Base-by-base conservation (phyloP, 164 flowering plant species). In the Piper longum region DNA sequence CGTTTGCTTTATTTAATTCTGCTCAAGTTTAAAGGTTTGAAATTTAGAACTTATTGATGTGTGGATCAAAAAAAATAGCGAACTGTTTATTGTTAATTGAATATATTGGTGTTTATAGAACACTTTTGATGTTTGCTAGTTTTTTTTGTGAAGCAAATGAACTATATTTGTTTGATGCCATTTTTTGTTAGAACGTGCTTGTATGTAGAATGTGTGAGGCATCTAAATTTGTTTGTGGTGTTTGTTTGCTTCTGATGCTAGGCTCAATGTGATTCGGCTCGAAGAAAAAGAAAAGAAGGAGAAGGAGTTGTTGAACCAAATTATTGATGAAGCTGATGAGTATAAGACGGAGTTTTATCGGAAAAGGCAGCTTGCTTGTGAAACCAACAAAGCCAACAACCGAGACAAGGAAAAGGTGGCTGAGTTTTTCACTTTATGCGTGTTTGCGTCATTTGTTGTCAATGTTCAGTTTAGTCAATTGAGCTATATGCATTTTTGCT, bases 251-350 rank as follows among this genome's bases (percentile, higher is more conserved):
- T 48, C 52, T 41, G 9, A 36, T 26, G 45, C 36, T 73, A 82
- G 88, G 65, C 73, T 62, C 63, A 83, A 82, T 64, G 83, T 83
- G 7, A 75, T 80, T 41, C 73, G 66, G 2, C 64, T 79, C 61
- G 83, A 73, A 57, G 83, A 85, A 81, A 80, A 85, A 76, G 87
- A 83, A 76, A 81, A 71, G 76, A 72, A 44, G 71, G 87, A 85
- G 83, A 85, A 80, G 62, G 83, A 85, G 66, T 58, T 82, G 71
- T 41, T 76, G 69, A 66, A 57, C 39, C 71, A 77, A 61, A 85
- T 83, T 62, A 77, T 81, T 13, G 77, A 78, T 66, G 86, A 83
- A 73, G 90, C 87, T 2, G 82, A 80, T 64, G 80, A 81, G 42
- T 83, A 76, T 70, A 85, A 80, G 60, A 66, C 58, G 48, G 87